Base-by-base conservation (phyloP, 805 yeast species). In the Candida palmyrensis region DNA sequence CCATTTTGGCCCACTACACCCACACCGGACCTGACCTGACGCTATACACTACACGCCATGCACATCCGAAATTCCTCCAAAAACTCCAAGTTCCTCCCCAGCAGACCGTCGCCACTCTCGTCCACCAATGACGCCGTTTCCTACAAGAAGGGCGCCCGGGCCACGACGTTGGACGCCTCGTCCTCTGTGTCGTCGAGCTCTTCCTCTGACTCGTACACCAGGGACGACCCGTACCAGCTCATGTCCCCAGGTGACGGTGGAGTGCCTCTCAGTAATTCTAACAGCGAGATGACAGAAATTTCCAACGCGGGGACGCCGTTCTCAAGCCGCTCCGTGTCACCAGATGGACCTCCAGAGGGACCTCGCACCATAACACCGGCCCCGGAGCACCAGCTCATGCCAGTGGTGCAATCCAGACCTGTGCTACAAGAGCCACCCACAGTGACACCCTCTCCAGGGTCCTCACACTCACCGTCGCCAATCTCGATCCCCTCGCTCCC, bases 31-130 rank as follows among this genome's bases (percentile, higher is more conserved):
- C n/a, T n/a, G n/a, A n/a, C n/a, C n/a, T n/a, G n/a, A n/a, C n/a
- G n/a, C n/a, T n/a, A n/a, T n/a, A n/a, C n/a, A n/a, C n/a, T n/a
- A n/a, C n/a, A n/a, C n/a, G n/a, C n/a, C n/a, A n/a, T n/a, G n/a
- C n/a, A n/a, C n/a, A n/a, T n/a, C n/a, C 20, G 23, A 14, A 29
- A 20, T 15, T 21, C 37, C 11, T 28, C 31, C 25, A 29, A 29
- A 25, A 31, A 31, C 25, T 33, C 40, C 16, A 39, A 45, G 27
- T 52, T 52, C 31, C 31, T 40, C 11, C 57, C 59, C 9, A 40
- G 42, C 33, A 42, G 44, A 19, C 59, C 59, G 16, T 53, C 59
- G 13, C 60, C 60, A 11, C 40, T 54, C 29, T 42, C 52, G 11
- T 35, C 44, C 12, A 18, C 31, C 11, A 14, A 29, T 20, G 32